Base-by-base conservation (phyloP, 2,329 filamentous ascomycete species). In the Chaetomiaceae sp. region DNA sequence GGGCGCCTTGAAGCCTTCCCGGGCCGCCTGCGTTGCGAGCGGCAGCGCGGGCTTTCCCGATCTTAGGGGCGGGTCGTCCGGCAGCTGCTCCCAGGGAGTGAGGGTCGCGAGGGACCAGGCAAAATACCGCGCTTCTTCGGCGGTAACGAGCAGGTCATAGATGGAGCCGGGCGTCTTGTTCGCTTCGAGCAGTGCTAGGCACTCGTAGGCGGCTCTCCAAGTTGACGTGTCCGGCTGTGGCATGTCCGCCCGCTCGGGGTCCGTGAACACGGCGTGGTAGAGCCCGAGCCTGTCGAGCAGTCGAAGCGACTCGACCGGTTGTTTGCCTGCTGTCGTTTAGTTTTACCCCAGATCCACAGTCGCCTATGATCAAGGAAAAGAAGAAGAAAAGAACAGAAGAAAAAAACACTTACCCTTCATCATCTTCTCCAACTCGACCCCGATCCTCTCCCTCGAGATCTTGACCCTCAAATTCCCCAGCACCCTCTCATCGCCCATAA, bases 371-470 rank as follows among this genome's bases (percentile, higher is more conserved):
- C 9, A 23, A 20, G 33, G 25, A 38, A 33, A 34, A n/a, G 11
- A 10, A 13, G 18, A 40, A 14, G 11, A 13, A 13, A 21, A 40
- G 33, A 20, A 38, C 27, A 34, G 13, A 13, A 10, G 10, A 21
- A 40, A 14, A 13, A 13, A 13, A 21, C 36, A 45, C 61, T 5
- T 66, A 80, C 88, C 87, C 69, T 82, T 86, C 16, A 97, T 74
- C 84, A 95, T 95, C 75, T 97, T 97, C 65, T 92, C 88, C 3
- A 96, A 64, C 67, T 99, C 94, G 4, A 86, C 80, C 0, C 90
- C 89, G 1, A 99, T 85, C 53, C 94, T 79, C 69, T 99, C 94
- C 50, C 90, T 83, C 64, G 89, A 96, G 61, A 99, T 97, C 68
- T 99, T 99, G 27, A 86, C 69, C 45, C 80, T 82, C n/a, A 99